Conservation (phyloP, 208 protist species). For the Wallacemonas collosoma region DNA sequence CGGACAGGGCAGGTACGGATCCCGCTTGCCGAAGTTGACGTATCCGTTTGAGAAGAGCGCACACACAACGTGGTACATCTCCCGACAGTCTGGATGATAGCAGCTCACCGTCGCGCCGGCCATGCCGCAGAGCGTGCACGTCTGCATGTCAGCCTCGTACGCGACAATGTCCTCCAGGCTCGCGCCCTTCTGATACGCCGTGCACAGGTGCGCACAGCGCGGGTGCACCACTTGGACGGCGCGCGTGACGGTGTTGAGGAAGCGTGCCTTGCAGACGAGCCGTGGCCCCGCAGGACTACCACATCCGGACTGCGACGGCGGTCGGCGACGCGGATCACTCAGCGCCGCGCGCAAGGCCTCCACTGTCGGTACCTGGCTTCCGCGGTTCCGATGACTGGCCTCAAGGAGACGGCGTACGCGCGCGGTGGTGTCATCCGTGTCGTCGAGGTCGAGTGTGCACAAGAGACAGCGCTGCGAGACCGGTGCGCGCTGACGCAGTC, state of each 20-base stretch:
- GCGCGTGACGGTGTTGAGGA: constrained; percentile 59
- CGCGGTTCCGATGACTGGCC: constrained; percentile 60
- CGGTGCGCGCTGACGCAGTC: constrained; percentile 59
- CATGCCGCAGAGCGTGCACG: constrained; percentile 68
- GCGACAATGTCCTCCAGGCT: constrained; percentile 75
- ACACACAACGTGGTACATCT: constrained; percentile 81
- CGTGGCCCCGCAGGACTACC: constrained; percentile 19
- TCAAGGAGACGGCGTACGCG: constrained; percentile 56
- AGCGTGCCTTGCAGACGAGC: constrained; percentile 53
- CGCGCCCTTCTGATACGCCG: constrained; percentile 66
- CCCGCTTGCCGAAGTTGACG: constrained; percentile 87
- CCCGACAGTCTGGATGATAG: constrained; percentile 87
- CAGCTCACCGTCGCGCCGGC: constrained; percentile 72
- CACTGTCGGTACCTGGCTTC: constrained; percentile 53
- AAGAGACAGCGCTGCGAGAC: constrained; percentile 68
- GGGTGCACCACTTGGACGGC: constrained; percentile 78
- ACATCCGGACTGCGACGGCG: neutral
- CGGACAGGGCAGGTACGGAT: constrained; percentile 77
- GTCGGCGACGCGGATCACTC: constrained; percentile 39
- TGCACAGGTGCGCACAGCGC: constrained; percentile 82
- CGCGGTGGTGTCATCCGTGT: constrained; percentile 41
- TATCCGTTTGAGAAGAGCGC: constrained; percentile 80
- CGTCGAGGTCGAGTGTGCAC: constrained; percentile 71
- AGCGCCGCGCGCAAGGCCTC: constrained; percentile 55
- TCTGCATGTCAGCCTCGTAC: constrained; percentile 56